Percentiles rank a stretch among this genome's conserved stretches.
These are phyloP conservation scores for Mucor mucedo DNA, from an alignment of 371 early-diverging fungal species.

Conservation along the genomic window DNA sequence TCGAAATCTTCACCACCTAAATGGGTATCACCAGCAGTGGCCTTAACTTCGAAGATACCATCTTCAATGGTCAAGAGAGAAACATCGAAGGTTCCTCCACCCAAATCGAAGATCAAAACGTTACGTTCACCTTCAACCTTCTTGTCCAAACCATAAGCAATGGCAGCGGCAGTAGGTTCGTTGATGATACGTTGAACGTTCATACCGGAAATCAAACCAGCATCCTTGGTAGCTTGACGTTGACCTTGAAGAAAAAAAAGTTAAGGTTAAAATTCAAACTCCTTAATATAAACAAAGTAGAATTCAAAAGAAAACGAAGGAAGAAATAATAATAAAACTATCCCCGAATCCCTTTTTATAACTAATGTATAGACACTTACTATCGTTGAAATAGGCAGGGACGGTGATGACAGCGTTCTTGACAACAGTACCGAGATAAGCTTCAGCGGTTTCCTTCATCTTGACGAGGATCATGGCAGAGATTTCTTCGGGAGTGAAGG, in stretches of 20 bases:
- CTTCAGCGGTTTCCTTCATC: conserved; percentile 93
- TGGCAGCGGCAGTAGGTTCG: conserved; percentile 97
- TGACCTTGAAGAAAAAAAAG: conserved; percentile 57
- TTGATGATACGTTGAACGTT: conserved; percentile 89
- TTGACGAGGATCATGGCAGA: conserved; percentile 90
- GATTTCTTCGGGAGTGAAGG: conserved; percentile 92
- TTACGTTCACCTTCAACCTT: conserved; percentile 78
- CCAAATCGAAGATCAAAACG: conserved; percentile 94
- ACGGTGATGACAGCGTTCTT: conserved; percentile 95
- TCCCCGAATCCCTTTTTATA: background rate
- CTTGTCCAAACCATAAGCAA: conserved; percentile 93
- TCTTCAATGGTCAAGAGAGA: conserved; percentile 91
- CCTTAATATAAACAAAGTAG: no score
- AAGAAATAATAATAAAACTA: background rate
- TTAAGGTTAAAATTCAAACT: conserved; percentile 40
- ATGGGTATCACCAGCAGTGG: conserved; percentile 96
- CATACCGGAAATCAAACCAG: conserved; percentile 82
- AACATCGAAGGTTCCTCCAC: conserved; percentile 97
- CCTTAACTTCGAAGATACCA: conserved; percentile 94
- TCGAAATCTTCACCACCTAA: conserved; percentile 99
- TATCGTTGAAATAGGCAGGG: conserved; percentile 85
- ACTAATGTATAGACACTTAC: conserved; percentile 24
- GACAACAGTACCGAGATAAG: conserved; percentile 80
- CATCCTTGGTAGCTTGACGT: conserved; percentile 88
- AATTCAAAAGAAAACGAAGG: no score